Conservation (phyloP, 1,139 yeast species). For the Zygoascus meyerae region DNA sequence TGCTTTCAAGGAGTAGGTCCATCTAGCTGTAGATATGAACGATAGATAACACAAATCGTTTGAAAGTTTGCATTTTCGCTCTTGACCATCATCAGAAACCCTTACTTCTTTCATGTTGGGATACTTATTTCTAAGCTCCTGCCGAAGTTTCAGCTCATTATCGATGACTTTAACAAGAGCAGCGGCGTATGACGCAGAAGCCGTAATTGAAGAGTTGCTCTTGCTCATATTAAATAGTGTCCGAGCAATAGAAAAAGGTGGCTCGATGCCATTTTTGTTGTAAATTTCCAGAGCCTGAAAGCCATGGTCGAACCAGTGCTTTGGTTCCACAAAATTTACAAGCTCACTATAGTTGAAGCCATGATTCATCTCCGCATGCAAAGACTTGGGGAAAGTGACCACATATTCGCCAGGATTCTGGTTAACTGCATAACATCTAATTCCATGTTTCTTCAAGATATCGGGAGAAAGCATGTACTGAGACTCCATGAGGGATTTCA, state of each 20-base stretch:
- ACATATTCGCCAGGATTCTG: conserved; percentile 83
- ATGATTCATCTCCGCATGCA: conserved; percentile 79
- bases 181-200: conserved; percentile 22
- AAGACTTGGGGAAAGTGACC: conserved; percentile 78
- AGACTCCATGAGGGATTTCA: conserved; percentile 77
- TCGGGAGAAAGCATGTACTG: conserved; percentile 77
- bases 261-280: conserved; percentile 24
- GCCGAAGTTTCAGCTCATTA: conserved; percentile 24
- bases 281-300: conserved; percentile 28
- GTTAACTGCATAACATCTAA: conserved; percentile 64
- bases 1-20: conserved; percentile 37
- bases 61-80: conserved; percentile 22
- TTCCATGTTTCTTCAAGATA: conserved; percentile 46
- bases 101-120: conserved; percentile 19
- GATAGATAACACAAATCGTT: conserved; percentile 28
- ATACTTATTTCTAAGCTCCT: conserved; percentile 15
- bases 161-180: conserved; percentile 15
- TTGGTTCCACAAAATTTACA: conserved; percentile 66
- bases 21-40: conserved; percentile 13
- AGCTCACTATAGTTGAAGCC: conserved; percentile 81
- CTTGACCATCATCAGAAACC: conserved; percentile 14
- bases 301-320: conserved; percentile 49
- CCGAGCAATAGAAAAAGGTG: conserved; percentile 35
- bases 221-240: conserved; percentile 28
- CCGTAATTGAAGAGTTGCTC: conserved; percentile 22